These are phyloP conservation scores for Penicillium sp. DNA, from an alignment of 2,329 filamentous ascomycete species.

Conservation along the genomic window DNA sequence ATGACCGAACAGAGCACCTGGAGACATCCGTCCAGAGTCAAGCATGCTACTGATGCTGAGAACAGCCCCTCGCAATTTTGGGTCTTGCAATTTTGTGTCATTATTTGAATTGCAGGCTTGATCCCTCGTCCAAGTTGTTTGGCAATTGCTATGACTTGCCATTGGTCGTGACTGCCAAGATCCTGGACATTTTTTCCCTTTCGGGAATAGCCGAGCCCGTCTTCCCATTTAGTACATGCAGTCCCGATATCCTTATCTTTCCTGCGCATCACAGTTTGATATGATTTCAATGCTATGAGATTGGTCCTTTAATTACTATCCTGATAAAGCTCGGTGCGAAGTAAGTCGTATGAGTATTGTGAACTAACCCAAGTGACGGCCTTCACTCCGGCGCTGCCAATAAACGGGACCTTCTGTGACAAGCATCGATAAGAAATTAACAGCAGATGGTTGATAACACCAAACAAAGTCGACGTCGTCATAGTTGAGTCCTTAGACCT, in stretches of 20 bases:
- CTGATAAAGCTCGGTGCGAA: not conserved
- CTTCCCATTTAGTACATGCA: constrained; percentile 34
- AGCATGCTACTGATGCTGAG: not conserved
- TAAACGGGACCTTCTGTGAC: not conserved
- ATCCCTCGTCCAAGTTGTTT: not conserved
- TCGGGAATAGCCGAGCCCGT: constrained; percentile 31
- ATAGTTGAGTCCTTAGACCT: constrained; percentile 15
- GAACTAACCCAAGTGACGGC: not conserved
- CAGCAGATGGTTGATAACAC: constrained; percentile 7
- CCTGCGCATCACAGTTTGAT: not conserved
- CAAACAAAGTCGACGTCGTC: constrained; percentile 6
- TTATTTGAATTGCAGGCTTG: not conserved
- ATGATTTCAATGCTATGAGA: not conserved
- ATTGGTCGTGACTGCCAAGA: constrained; percentile 15
- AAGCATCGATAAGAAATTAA: constrained; percentile 1
- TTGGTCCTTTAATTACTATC: not conserved
- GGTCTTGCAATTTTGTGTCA: not conserved
- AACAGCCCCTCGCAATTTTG: not conserved
- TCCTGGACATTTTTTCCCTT: constrained; percentile 42
- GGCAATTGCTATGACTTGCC: not conserved
- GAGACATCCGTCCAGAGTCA: not conserved
- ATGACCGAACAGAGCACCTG: not conserved
- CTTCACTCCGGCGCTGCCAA: not conserved
- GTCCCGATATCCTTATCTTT: constrained; percentile 27
- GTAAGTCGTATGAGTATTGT: not conserved